Evolutionary conservation across 2,329 filamentous ascomycete species (phyloP), one percentile per base, ranked within the genome.

Genomic region (Fusarium keratoplasticum): DNA sequence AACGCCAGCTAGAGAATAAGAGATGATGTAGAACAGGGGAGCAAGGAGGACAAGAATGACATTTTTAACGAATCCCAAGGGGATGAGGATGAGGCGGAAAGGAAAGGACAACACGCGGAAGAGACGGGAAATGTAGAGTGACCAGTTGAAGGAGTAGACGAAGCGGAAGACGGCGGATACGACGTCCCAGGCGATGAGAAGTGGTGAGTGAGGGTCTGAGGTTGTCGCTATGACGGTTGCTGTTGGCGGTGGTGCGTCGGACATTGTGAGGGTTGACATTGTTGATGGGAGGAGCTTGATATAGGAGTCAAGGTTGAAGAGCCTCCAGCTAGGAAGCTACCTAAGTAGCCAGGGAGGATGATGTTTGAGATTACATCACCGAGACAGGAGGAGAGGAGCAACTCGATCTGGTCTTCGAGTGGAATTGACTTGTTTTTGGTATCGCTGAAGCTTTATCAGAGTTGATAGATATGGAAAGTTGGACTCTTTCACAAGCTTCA

Each of bases 21-120:
- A 78, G 5, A 81, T 60, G 16, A 84, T 69, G 54, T 83, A 81
- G 10, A 84, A 70, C 22, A 80, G 76, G 3, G 85, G 85, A n/a
- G 83, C 81, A 35, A 84, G 77, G 4, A 85, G 25, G 9, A 81
- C 71, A 35, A 80, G 78, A 18, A 83, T 33, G 6, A 81, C 27
- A 33, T 72, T 69, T 31, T 74, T 52, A 14, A 83, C 14, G 38
- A 81, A 76, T 2, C 75, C 72, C 6, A 83, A 27, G 0, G 82
- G 83, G n/a, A 79, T 65, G 40, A 78, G 74, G 44, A 80, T 60
- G 58, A 84, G 73, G 7, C 74, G 76, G 35, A 82, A 70, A 22
- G 83, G 83, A 29, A 82, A 74, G 54, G 75, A 66, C 66, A 79
- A 18, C 59, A 81, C 38, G 60, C 65, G 70, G 31, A 71, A 74